Base-by-base conservation (phyloP, 805 yeast genomes). In the Saturnispora galanensis region DNA sequence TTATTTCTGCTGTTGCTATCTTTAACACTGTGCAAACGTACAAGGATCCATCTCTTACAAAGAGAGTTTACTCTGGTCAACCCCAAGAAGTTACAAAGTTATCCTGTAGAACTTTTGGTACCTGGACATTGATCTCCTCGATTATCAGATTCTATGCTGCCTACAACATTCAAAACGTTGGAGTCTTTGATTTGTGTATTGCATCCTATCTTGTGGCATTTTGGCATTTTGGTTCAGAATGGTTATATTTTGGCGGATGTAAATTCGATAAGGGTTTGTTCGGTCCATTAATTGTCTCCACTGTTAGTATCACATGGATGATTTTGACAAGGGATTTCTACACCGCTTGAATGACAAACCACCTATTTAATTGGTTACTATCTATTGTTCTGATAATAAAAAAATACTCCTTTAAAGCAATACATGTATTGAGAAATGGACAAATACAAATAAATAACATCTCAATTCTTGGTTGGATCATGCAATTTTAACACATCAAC, bases 71-170 rank as follows among this genome's bases (percentile, higher is more conserved):
- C 60, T 81, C 74, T 31, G 70, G 64, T 42, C 64, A 73, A 38
- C 87, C 89, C 12, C 52, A 58, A 6, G 75, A 83, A 59, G 82
- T 81, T 21, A 63, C 70, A 2, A 57, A 60, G 11, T 69, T 93
- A 52, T 79, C 93, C 54, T 96, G 96, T n/a, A 76, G 98, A 56
- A 90, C 98, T 0, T 93, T 93, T 62, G 98, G 98, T 31, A 93
- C 98, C 0, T 93, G 98, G 98, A 93, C 98, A 0, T 69, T 89
- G 34, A 73, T 89, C 54, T 80, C 96, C 2, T 76, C 95, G 2
- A 70, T 90, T 29, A 81, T 93, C 39, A 77, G 98, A 59, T 72
- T 81, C 51, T 87, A 84, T 61, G 96, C 95, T 45, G 94, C 97
- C 11, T 84, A 82, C 64, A 69, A 84, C 58, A 68, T 84, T 47